Base-by-base conservation (phyloP, 2,329 filamentous ascomycete genomes). In the Pseudocercospora cruenta region DNA sequence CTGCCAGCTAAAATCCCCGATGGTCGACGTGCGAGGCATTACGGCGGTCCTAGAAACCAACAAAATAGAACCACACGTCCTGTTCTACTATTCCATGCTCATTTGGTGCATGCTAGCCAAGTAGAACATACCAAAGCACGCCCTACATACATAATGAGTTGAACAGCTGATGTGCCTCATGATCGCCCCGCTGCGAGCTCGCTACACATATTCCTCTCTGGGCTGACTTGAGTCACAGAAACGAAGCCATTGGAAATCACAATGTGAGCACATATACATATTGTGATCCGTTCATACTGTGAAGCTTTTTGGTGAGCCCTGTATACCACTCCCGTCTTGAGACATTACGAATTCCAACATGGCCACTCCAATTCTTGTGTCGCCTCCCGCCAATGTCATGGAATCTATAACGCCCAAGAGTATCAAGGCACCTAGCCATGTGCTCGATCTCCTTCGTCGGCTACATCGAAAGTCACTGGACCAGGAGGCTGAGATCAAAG, bases 391-490 rank as follows among this genome's bases (percentile, higher is more conserved):
- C 12, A 51, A 60, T 47, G 58, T 47, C n/a, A 36, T 60, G n/a
- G 43, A 26, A 5, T 24, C 26, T n/a, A 10, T 60, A 9, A 51
- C 39, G 24, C 39, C 39, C 22, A 16, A 28, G n/a, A 43, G 33
- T 6, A 53, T 63, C 49, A 58, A 57, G 19, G 49, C 60, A 24
- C 49, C 60, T 6, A 33, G 21, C 24, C 60, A 63, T 47, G 53
- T 63, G 1, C 36, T 63, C 22, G 49, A 55, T 5, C 33, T 63
- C 16, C 49, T 63, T 31, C 31, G 31, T 19, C 60, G 60, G 28
- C 49, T 63, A 4, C 49, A 63, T 58, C 49, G 45, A 19, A 43
- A 26, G 8, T 63, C 60, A 8, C 22, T 63, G 49, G 49, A 57
- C n/a, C 47, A 63, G 28, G 60, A 63, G 47, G 16, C 10, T 28